phyloP scores from a whole-genome alignment of 805 yeast genomes.

The Saturnispora dispora region DNA sequence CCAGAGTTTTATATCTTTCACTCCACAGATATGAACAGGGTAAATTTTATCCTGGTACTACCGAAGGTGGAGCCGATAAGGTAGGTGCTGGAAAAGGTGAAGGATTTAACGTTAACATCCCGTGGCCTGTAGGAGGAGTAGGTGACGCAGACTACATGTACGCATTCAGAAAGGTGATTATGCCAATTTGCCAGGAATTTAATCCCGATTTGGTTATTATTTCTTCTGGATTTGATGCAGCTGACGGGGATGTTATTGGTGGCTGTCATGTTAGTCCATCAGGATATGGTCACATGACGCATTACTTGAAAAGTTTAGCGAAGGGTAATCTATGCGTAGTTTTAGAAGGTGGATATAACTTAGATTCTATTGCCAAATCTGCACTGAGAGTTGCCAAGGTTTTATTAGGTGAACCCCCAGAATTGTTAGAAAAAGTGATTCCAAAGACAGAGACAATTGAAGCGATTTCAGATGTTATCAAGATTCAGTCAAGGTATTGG shows the following conservation, averaged over 20 bases:
- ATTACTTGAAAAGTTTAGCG: slow-evolving; percentile 78
- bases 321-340: slow-evolving; percentile 83
- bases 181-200: slow-evolving; percentile 85
- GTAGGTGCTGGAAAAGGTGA: slow-evolving; percentile 81
- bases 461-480: slow-evolving; percentile 71
- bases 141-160: slow-evolving; percentile 93
- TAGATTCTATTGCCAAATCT: slow-evolving; percentile 82
- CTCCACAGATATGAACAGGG: slow-evolving; percentile 90
- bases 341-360: slow-evolving; percentile 93
- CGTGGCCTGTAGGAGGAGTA: slow-evolving; percentile 89
- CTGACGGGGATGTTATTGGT: slow-evolving; percentile 95
- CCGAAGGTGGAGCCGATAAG: slow-evolving; percentile 71
- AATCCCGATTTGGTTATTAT: slow-evolving; percentile 89
- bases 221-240: slow-evolving; percentile 97
- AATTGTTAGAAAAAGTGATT: slow-evolving; percentile 49
- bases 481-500: slow-evolving; percentile 82
- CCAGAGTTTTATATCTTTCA: slow-evolving; percentile 83
- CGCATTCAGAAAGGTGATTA: slow-evolving; percentile 75
- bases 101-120: slow-evolving; percentile 83
- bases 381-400: slow-evolving; percentile 91
- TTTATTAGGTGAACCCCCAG: slow-evolving; percentile 92
- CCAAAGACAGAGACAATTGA: slow-evolving; percentile 74
- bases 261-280: slow-evolving; percentile 94
- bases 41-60: slow-evolving; percentile 87
- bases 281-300: slow-evolving; percentile 95